A percentile compares a stretch with the other conserved stretches of the same genome.
phyloP scores from a whole-genome alignment of 768 basidiomycete genomes.

The Termitomyces sp. region DNA sequence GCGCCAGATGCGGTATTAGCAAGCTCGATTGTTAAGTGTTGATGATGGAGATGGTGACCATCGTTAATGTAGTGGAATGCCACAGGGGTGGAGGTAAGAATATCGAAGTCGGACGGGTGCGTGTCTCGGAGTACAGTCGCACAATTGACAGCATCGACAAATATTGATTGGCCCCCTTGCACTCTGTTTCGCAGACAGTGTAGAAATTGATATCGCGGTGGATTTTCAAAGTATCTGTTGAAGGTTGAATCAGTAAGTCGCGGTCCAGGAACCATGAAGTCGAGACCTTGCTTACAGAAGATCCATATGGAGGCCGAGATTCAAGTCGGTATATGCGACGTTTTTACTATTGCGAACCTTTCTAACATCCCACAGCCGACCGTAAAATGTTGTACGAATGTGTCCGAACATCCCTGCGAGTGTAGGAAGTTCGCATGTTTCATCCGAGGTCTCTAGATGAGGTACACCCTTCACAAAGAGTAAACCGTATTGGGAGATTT shows the following conservation, averaged over 20 bases:
- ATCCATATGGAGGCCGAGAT: constrained; percentile 91
- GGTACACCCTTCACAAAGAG: constrained; percentile 73
- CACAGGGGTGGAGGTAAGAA: constrained; percentile 64
- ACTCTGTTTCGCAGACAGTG: constrained; percentile 89
- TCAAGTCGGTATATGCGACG: constrained; percentile 91
- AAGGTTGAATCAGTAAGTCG: neutral
- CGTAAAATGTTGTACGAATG: constrained; percentile 87
- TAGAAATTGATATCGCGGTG: constrained; percentile 89
- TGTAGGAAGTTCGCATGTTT: constrained; percentile 59
- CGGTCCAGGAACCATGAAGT: neutral
- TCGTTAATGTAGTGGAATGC: constrained; percentile 91
- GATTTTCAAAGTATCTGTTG: constrained; percentile 78
- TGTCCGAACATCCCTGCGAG: constrained; percentile 72
- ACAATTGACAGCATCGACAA: constrained; percentile 75
- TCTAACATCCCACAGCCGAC: constrained; percentile 84
- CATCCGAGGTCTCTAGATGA: constrained; percentile 51
- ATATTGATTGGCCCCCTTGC: constrained; percentile 78
- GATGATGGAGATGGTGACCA: constrained; percentile 71
- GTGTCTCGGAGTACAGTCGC: constrained; percentile 48
- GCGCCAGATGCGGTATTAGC: constrained; percentile 18
- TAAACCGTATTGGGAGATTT: constrained; percentile 68
- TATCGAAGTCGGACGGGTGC: constrained; percentile 49
- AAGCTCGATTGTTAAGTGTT: constrained; percentile 77
- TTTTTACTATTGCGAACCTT: constrained; percentile 73
- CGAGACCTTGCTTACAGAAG: constrained; percentile 56